Evolutionary conservation across 192 early-diverging fungal species (phyloP).

Genomic region (Coemansia sp.): DNA sequence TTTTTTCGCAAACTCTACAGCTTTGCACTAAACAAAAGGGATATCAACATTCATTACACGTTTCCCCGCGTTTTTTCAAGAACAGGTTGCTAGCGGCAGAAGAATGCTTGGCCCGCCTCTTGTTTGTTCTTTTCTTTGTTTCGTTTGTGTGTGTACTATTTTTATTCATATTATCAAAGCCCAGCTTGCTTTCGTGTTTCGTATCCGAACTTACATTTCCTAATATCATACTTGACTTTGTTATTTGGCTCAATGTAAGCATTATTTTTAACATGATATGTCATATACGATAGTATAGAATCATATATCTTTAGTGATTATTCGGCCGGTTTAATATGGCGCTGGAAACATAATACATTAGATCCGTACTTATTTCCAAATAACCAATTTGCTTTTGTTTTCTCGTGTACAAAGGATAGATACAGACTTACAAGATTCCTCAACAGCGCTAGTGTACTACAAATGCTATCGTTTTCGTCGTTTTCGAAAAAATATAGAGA

Average conservation of each 20-base stretch:
- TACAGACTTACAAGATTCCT: background rate
- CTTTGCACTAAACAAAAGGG: background rate
- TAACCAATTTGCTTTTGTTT: background rate
- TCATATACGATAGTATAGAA: background rate
- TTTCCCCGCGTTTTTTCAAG: background rate
- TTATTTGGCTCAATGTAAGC: background rate
- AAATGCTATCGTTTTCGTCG: conserved; percentile 9
- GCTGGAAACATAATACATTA: background rate
- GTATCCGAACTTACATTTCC: background rate
- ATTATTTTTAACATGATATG: background rate
- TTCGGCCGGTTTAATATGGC: background rate
- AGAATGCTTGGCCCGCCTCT: background rate
- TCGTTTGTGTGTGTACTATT: background rate
- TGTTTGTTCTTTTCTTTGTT: background rate
- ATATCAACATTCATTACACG: background rate
- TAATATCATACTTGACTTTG: background rate
- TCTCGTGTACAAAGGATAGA: background rate
- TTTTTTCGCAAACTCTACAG: background rate
- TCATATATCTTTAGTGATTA: background rate
- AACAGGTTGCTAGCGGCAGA: background rate
- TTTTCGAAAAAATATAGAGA: conserved; percentile 2
- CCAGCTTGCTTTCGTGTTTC: background rate
- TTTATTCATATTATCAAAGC: background rate
- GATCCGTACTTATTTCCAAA: background rate
- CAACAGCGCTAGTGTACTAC: background rate